phyloP scores from a whole-genome alignment of 176 grass and related monocot species.

The Oryza brachyantha region DNA sequence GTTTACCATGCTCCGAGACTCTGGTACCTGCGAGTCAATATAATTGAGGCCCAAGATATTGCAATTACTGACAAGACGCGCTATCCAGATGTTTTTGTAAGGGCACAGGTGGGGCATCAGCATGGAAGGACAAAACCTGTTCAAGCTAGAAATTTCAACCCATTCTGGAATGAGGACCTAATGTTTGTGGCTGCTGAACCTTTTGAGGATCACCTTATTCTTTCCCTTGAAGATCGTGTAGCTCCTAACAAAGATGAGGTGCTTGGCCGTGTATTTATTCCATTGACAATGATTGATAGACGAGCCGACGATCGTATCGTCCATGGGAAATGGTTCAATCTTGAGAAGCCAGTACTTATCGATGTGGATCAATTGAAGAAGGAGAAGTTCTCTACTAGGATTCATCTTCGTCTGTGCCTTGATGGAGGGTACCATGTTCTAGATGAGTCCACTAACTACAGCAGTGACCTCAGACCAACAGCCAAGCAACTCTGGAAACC shows the following conservation, averaged over 20 bases:
- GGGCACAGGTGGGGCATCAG: slow-evolving; percentile 79
- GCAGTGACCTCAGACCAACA: slow-evolving; percentile 95
- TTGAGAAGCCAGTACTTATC: slow-evolving; percentile 76
- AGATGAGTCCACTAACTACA: slow-evolving; percentile 94
- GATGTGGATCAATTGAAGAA: slow-evolving; percentile 84
- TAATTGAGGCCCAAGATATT: slow-evolving; percentile 95
- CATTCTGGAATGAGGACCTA: slow-evolving; percentile 92
- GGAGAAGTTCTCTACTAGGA: slow-evolving; percentile 82
- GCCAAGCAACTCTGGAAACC: slow-evolving; percentile 98
- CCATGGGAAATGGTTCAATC: slow-evolving; percentile 90
- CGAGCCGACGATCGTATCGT: slow-evolving; percentile 75
- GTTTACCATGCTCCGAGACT: slow-evolving; percentile 96
- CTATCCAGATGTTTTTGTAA: slow-evolving; percentile 82
- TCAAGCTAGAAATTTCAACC: slow-evolving; percentile 76
- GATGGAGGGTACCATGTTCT: slow-evolving; percentile 98
- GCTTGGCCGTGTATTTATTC: slow-evolving; percentile 76
- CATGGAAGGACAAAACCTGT: slow-evolving; percentile 61
- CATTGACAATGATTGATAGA: slow-evolving; percentile 65
- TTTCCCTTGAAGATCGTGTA: slow-evolving; percentile 81
- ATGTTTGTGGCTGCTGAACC: slow-evolving; percentile 98
- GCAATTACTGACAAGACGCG: slow-evolving; percentile 74
- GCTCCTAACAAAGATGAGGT: slow-evolving; percentile 92
- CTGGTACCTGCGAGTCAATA: slow-evolving; percentile 88
- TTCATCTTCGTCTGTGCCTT: slow-evolving; percentile 89
- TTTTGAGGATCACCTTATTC: slow-evolving; percentile 90